Percentiles rank a stretch among this genome's conserved stretches.
phyloP scores from a whole-genome alignment of 2,329 filamentous ascomycete species.

The Aspergillus ruber region DNA sequence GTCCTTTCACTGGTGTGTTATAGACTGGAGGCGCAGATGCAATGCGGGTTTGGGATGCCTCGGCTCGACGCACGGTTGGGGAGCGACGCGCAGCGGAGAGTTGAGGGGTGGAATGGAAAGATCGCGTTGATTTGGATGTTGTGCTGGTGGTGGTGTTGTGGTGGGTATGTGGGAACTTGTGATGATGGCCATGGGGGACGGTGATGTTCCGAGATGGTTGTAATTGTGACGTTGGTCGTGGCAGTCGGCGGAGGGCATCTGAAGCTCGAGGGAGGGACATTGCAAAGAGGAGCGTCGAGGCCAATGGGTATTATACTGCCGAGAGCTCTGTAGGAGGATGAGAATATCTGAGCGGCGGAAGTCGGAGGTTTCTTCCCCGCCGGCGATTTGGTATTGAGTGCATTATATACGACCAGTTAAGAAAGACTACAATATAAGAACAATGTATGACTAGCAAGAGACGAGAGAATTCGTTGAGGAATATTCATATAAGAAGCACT shows the following conservation, averaged over 20 bases:
- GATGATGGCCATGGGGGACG: not conserved
- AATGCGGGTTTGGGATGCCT: not conserved
- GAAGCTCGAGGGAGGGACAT: conserved; percentile 14
- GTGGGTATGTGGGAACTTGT: not conserved
- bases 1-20: not conserved
- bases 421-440: too few relatives aligned
- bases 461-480: too few relatives aligned
- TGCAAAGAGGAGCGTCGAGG: not conserved
- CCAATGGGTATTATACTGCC: not conserved
- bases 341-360: not conserved
- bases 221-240: conserved; percentile 1
- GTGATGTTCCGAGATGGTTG: not conserved
- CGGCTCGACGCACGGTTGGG: conserved; percentile 6
- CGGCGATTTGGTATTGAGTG: conserved; percentile 1
- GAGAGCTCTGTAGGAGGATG: not conserved
- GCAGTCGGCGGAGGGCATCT: conserved; percentile 11
- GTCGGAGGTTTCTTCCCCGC: conserved; percentile 3
- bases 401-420: too few relatives aligned
- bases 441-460: too few relatives aligned
- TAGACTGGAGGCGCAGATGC: not conserved
- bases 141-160: not conserved
- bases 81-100: conserved; percentile 5
- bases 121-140: not conserved
- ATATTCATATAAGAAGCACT: not conserved
- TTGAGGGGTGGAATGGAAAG: conserved; percentile 9